A percentile compares a stretch with the other conserved stretches of the same genome.
Evolutionary conservation across 1,284 basidiomycete genomes (phyloP).

Genomic region (Inonotus hispidus): DNA sequence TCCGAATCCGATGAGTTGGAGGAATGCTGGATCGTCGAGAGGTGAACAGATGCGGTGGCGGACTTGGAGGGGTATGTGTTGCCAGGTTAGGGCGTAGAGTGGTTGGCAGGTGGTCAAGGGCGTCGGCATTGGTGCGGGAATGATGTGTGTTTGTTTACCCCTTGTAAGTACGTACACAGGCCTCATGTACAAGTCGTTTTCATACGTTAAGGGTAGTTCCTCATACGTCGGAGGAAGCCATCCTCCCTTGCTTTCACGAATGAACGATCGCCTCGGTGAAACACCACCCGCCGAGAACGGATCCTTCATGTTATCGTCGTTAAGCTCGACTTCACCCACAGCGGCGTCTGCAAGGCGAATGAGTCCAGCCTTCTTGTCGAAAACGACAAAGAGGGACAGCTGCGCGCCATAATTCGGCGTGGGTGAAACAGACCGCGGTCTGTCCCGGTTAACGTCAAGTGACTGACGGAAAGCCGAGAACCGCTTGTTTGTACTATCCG

Average conservation of each 20-base stretch:
- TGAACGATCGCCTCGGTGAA: conserved; percentile 22
- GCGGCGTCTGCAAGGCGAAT: conserved; percentile 74
- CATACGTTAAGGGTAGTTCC: conserved; percentile 13
- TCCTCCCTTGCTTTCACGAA: conserved; percentile 18
- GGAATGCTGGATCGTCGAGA: conserved; percentile 35
- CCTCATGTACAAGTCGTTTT: conserved; percentile 25
- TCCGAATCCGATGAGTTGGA: conserved; percentile 64
- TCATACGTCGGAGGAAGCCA: conserved; percentile 20
- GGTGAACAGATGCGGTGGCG: conserved; percentile 44
- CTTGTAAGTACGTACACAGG: conserved; percentile 61
- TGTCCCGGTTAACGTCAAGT: conserved; percentile 11
- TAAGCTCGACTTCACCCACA: conserved; percentile 68
- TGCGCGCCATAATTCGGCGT: conserved; percentile 54
- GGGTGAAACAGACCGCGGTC: conserved; percentile 11
- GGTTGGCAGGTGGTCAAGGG: conserved; percentile 43
- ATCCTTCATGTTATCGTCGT: conserved; percentile 37
- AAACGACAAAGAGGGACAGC: conserved; percentile 68
- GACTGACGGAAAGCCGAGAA: conserved; percentile 14
- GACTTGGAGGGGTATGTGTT: conserved; percentile 49
- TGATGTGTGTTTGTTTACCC: conserved; percentile 61
- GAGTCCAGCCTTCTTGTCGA: conserved; percentile 77
- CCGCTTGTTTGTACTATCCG: conserved; percentile 4
- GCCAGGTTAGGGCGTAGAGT: conserved; percentile 53
- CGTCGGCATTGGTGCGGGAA: conserved; percentile 61
- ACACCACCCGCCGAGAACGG: conserved; percentile 22